A percentile compares a stretch with the other conserved stretches of the same genome.
Conservation (phyloP, 129 eudicot genomes). For the Lactuca sativa region DNA sequence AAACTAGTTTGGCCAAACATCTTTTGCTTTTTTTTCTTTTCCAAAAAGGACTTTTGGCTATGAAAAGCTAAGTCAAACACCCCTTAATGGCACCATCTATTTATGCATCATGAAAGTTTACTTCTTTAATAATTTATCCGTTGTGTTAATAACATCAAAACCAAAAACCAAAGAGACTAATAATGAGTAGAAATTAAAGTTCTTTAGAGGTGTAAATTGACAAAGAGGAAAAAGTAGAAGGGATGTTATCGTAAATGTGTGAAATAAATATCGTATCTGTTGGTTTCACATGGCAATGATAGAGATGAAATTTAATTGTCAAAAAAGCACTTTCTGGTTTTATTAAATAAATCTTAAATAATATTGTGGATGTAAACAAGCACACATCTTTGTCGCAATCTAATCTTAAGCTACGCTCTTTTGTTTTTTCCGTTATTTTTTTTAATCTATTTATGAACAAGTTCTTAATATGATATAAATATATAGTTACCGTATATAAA, state of each 20-base stretch:
- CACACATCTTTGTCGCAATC: constrained; percentile 42
- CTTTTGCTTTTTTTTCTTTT: too few relatives aligned
- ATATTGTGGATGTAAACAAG: constrained; percentile 17
- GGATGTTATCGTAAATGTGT: constrained; percentile 4
- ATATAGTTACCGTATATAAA: too few relatives aligned
- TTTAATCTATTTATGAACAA: neutral
- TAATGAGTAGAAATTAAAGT: neutral
- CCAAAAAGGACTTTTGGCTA: too few relatives aligned
- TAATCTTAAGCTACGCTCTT: constrained; percentile 30
- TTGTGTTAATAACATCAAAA: neutral
- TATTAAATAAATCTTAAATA: constrained; percentile 21
- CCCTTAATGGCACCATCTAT: too few relatives aligned
- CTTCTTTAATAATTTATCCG: neutral
- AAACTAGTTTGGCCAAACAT: too few relatives aligned
- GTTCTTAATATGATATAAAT: neutral
- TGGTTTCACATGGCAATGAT: constrained; percentile 32
- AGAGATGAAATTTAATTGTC: constrained; percentile 31
- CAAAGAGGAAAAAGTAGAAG: neutral
- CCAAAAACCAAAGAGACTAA: neutral
- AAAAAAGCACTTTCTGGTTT: constrained; percentile 37
- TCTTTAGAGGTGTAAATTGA: neutral
- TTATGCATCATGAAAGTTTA: too few relatives aligned
- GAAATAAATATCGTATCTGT: neutral
- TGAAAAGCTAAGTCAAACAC: too few relatives aligned
- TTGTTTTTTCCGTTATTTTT: neutral